Conservation (phyloP, 768 basidiomycete species). For the Kwoniella heveanensis region DNA sequence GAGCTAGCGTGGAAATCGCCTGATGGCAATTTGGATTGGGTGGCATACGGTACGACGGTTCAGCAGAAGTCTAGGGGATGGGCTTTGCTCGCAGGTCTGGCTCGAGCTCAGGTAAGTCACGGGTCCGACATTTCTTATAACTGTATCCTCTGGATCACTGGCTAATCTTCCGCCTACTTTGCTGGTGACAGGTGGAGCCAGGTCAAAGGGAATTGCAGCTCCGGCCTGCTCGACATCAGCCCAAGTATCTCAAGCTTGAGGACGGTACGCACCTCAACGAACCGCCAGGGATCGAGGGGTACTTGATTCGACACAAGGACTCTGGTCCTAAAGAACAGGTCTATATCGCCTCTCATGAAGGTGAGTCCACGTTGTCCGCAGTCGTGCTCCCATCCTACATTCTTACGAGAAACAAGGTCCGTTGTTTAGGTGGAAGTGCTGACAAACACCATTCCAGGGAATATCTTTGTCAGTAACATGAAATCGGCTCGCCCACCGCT, state of each 20-base stretch:
- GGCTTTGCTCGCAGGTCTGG: constrained; percentile 74
- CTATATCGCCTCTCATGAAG: constrained; percentile 45
- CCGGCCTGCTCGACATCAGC: constrained; percentile 71
- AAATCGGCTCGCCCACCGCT: constrained; percentile 44
- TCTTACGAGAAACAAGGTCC: too few species aligned
- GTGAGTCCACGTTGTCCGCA: constrained; percentile 25
- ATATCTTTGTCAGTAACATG: constrained; percentile 40
- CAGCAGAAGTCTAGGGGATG: constrained; percentile 67
- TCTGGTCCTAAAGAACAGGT: constrained; percentile 31
- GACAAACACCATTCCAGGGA: constrained; percentile 27
- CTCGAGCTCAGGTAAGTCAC: constrained; percentile 67
- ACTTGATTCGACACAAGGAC: constrained; percentile 58
- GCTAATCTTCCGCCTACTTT: too few species aligned
- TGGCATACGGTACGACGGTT: constrained; percentile 66
- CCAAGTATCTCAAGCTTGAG: constrained; percentile 58
- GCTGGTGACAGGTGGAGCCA: constrained; percentile 29
- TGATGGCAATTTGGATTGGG: constrained; percentile 76
- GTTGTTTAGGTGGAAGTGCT: neutral
- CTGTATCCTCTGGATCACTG: too few species aligned
- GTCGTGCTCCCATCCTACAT: neutral
- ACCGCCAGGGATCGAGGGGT: constrained; percentile 84
- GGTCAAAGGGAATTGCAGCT: constrained; percentile 64
- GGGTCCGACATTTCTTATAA: too few species aligned
- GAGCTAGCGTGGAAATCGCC: constrained; percentile 77
- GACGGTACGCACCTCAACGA: constrained; percentile 65